Evolutionary conservation across 2,329 filamentous ascomycete genomes (phyloP).

Genomic region (Trichoderma semiorbis): DNA sequence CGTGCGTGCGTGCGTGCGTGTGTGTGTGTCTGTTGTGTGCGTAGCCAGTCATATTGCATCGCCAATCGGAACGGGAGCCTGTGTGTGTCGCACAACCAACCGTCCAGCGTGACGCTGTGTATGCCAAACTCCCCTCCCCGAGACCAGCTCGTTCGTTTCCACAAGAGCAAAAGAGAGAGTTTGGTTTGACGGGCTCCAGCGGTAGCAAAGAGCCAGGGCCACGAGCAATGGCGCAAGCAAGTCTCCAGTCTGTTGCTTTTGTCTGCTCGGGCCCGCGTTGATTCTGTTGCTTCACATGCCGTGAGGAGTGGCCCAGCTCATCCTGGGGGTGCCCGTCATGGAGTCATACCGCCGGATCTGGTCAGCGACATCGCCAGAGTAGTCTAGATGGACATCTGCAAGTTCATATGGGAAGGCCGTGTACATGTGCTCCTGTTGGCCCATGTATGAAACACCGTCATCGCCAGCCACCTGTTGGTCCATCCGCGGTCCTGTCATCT

Average conservation of each 20-base stretch:
- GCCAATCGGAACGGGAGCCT: constrained; percentile 15
- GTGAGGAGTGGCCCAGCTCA: constrained; percentile 4
- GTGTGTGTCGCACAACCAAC: not conserved
- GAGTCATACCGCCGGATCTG: not conserved
- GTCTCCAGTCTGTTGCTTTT: not conserved
- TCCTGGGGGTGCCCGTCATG: constrained; percentile 6
- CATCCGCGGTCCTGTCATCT: constrained; percentile 15
- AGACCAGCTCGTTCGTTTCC: constrained; percentile 12
- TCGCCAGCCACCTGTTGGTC: constrained; percentile 11
- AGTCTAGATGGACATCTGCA: constrained; percentile 28
- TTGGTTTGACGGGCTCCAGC: not conserved
- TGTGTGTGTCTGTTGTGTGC: constrained; percentile 2
- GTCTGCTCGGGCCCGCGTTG: not conserved
- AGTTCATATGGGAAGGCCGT: constrained; percentile 27
- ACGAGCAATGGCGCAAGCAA: not conserved
- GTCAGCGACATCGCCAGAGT: constrained; percentile 20
- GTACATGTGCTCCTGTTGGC: constrained; percentile 17
- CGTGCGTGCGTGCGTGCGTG: not conserved
- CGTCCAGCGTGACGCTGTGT: constrained; percentile 14
- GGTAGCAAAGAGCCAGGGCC: not conserved
- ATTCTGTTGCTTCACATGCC: not conserved
- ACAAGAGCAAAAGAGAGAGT: not conserved
- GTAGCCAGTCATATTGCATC: constrained; percentile 8
- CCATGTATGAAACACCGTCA: constrained; percentile 8
- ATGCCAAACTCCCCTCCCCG: constrained; percentile 4